These are phyloP conservation scores for Phytophthora agathidicida DNA, from an alignment of 352 stramenopile genomes.

Conservation along the genomic window DNA sequence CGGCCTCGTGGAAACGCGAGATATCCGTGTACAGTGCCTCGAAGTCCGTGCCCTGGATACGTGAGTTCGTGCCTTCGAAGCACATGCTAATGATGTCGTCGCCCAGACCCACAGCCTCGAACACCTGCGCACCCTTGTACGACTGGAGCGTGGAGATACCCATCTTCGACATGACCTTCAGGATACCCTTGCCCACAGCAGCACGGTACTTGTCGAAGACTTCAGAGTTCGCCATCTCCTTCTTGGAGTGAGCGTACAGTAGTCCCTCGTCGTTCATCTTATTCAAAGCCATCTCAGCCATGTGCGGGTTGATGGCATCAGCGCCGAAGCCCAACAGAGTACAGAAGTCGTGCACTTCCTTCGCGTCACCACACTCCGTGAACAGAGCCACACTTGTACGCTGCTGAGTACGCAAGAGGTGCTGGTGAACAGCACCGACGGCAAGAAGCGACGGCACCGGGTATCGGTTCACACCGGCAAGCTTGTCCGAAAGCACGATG, in stretches of 20 bases:
- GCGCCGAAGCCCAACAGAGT: conserved; percentile 95
- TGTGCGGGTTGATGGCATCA: conserved; percentile 95
- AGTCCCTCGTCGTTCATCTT: conserved; percentile 96
- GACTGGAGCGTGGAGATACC: conserved; percentile 95
- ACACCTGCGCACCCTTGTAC: conserved; percentile 97
- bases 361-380: conserved; percentile 93
- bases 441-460: conserved; percentile 95
- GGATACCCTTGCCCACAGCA: conserved; percentile 70
- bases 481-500: conserved; percentile 93
- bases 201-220: conserved; percentile 73
- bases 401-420: conserved; percentile 94
- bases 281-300: conserved; percentile 94
- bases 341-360: conserved; percentile 97
- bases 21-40: conserved; percentile 96
- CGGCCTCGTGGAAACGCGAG: conserved; percentile 90
- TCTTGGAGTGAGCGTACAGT: conserved; percentile 67
- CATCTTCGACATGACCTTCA: conserved; percentile 95
- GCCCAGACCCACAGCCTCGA: conserved; percentile 94
- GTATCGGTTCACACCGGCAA: conserved; percentile 88
- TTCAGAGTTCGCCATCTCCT: conserved; percentile 58
- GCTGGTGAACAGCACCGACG: conserved; percentile 96
- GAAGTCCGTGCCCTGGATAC: conserved; percentile 95
- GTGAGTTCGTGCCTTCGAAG: conserved; percentile 87
- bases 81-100: conserved; percentile 92
- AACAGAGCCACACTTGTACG: conserved; percentile 91